phyloP scores from a whole-genome alignment of 1,284 basidiomycete genomes.

The Leccinum laetum region DNA sequence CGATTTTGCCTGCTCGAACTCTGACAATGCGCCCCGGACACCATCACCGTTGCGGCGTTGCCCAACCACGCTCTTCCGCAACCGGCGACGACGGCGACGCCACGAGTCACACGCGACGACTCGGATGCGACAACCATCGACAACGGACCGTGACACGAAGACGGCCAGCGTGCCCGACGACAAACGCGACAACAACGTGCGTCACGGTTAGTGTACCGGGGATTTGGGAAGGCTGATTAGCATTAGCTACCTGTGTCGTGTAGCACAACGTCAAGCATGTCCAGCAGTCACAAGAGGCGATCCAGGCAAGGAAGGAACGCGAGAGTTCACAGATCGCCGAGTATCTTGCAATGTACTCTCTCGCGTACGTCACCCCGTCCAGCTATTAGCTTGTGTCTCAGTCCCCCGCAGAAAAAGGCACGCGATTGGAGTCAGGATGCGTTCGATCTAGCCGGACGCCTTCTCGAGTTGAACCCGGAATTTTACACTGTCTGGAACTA shows the following conservation, averaged over 20 bases:
- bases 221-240: no score
- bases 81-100: no score
- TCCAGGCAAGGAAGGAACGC: constrained; percentile 63
- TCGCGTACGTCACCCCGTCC: constrained; percentile 47
- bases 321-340: constrained; percentile 77
- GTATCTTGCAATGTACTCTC: constrained; percentile 67
- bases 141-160: no score
- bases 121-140: no score
- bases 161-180: no score
- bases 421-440: constrained; percentile 69
- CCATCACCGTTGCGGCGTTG: no score
- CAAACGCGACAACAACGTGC: no score
- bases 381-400: constrained; percentile 4
- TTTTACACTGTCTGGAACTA: constrained; percentile 97
- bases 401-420: constrained; percentile 56
- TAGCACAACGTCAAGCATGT: constrained; percentile 83
- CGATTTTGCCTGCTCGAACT: no score
- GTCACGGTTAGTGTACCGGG: no score
- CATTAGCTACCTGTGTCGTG: neutral
- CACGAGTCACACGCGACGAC: no score
- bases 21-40: no score
- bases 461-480: constrained; percentile 84
- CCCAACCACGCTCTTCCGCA: no score
- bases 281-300: constrained; percentile 59
- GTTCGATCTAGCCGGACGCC: constrained; percentile 66